Conservation (phyloP, 129 eudicot species). For the Chrysanthemum seticuspe region DNA sequence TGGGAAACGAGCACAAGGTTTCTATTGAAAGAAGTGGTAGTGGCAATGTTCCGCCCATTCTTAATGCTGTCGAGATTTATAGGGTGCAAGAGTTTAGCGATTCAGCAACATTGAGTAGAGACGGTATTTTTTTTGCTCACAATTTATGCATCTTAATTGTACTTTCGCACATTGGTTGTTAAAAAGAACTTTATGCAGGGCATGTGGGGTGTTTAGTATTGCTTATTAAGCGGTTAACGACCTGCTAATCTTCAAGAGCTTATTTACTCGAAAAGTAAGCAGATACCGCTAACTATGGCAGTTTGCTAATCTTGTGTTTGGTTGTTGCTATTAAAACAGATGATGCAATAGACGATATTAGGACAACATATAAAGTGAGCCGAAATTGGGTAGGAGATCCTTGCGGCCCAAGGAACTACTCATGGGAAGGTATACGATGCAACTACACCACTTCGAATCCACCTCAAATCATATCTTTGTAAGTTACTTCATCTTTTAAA, state of each 20-base stretch:
- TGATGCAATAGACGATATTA: slow-evolving; percentile 27
- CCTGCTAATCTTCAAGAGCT: no score
- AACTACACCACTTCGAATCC: slow-evolving; percentile 20
- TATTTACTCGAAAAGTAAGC: no score
- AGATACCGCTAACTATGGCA: no score
- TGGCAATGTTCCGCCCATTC: slow-evolving; percentile 23
- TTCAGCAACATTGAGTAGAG: slow-evolving; percentile 14
- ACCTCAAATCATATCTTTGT: slow-evolving; percentile 31
- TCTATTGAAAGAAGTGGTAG: slow-evolving; percentile 18
- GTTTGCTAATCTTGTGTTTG: background rate
- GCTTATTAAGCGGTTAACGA: no score
- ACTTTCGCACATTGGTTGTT: no score
- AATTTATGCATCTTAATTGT: background rate
- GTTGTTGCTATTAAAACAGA: slow-evolving; percentile 18
- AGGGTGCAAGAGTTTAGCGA: slow-evolving; percentile 20
- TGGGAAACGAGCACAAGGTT: slow-evolving; percentile 29
- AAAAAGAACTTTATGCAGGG: no score
- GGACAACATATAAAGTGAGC: slow-evolving; percentile 27
- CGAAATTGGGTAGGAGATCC: slow-evolving; percentile 39
- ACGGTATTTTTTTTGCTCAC: slow-evolving; percentile 25
- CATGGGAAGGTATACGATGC: slow-evolving; percentile 38
- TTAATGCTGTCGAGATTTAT: slow-evolving; percentile 39
- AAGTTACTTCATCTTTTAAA: slow-evolving; percentile 4
- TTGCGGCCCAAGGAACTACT: slow-evolving; percentile 38
- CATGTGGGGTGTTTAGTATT: no score